Evolutionary conservation across 1,139 yeast genomes (phyloP).

Genomic region (Zhuliangozyma blackwelliae): DNA sequence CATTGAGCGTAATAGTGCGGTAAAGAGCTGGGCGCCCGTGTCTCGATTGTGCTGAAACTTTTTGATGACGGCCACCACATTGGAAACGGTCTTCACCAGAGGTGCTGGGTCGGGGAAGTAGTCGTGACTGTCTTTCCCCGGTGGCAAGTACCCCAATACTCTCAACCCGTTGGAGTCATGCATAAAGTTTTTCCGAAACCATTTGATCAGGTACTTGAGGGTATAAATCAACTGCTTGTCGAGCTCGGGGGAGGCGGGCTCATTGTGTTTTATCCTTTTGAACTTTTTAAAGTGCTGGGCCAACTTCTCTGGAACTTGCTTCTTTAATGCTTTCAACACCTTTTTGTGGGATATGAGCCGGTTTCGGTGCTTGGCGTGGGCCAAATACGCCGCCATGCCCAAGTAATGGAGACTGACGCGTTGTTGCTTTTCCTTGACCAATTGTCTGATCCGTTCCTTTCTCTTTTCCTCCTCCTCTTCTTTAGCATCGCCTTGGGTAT

Average conservation of each 20-base stretch:
- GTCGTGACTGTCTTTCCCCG: not conserved
- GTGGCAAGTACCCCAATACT: constrained; percentile 29
- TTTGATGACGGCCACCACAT: constrained; percentile 17
- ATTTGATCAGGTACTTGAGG: constrained; percentile 32
- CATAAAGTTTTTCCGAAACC: constrained; percentile 36
- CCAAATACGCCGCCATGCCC: constrained; percentile 23
- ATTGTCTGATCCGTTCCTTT: constrained; percentile 4
- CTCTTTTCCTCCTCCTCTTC: not conserved
- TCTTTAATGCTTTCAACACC: constrained; percentile 22
- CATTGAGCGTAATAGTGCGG: constrained; percentile 26
- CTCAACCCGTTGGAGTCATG: constrained; percentile 31
- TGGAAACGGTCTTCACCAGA: constrained; percentile 10
- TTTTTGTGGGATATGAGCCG: constrained; percentile 15
- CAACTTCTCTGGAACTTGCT: constrained; percentile 23
- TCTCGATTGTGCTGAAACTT: constrained; percentile 33
- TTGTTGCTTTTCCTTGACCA: constrained; percentile 9
- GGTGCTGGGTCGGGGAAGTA: constrained; percentile 21
- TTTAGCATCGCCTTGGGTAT: not conserved
- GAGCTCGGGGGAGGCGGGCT: constrained; percentile 3
- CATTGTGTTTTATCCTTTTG: constrained; percentile 8
- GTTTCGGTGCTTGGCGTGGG: constrained; percentile 24
- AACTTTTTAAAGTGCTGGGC: constrained; percentile 17
- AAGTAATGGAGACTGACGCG: constrained; percentile 20
- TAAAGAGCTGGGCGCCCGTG: constrained; percentile 34
- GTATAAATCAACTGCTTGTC: constrained; percentile 28